Evolutionary conservation across 768 basidiomycete genomes (phyloP), one percentile per base, ranked within the genome.

Genomic region (Tulasnella sp.): DNA sequence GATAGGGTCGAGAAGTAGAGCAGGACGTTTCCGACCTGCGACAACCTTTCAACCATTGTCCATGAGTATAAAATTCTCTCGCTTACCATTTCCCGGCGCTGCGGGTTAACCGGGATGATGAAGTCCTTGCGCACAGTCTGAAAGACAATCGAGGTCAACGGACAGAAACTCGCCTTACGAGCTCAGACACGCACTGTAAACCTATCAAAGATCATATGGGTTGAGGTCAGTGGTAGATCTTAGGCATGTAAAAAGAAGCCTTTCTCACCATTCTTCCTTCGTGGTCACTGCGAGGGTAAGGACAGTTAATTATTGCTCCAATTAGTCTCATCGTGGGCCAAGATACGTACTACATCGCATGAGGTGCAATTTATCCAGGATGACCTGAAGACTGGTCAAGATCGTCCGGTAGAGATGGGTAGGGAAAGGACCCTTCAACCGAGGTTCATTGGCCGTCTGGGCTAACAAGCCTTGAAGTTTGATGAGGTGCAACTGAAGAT

Each of bases 401-500:
- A 92, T 81, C 5, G 84, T 81, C 11, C 89, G 83, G 66, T 98
- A 99, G 8, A 92, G 73, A 49, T 79, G 71, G 15, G 88, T 80
- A 1, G 94, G 94, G 72, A 97, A 98, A 0, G 93, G 92, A 0
- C 96, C 96, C 68, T 98, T 99, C 59, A 97, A 70, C 29, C 96
- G 84, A 4, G 93, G 93, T 66, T 99, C 96, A 66, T 93, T 85
- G 62, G 85, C 84, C 0, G 96, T 86, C 66, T 97, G 89, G 9
- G 82, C 80, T 44, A 99, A 75, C n/a, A 97, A 72, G 1, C 78
- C 82, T 65, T 92, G 85, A 8, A 98, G 74, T 67, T 88, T 82
- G 42, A 93, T 87, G 45, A 99, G 72, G 67, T 91, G 86, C 66
- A 88, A 84, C 66, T 98, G 96, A 10, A 98, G 75, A 68, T 96